Evolutionary conservation across 139 green algal species (phyloP), one percentile per base, ranked within the genome.

Genomic region (Gonium pectorale): DNA sequence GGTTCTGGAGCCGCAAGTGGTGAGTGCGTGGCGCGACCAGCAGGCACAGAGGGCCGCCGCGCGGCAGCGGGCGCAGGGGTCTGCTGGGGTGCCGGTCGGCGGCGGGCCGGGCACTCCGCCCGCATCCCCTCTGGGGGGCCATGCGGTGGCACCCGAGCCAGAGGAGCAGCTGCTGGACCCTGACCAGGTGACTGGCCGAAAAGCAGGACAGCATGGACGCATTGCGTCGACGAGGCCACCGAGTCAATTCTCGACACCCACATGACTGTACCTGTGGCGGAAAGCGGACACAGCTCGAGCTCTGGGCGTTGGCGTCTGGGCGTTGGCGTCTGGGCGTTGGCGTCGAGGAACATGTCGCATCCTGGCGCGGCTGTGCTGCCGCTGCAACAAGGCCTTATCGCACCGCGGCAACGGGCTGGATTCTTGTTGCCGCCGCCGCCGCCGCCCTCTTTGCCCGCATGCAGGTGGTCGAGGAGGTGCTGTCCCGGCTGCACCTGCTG

Each of bases 401-500:
- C n/a, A n/a, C n/a, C n/a, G n/a, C n/a, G n/a, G n/a, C n/a, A n/a
- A n/a, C n/a, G n/a, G n/a, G n/a, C n/a, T n/a, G n/a, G n/a, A 33
- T n/a, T n/a, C 56, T 33, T 64, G 15, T 64, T n/a, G n/a, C 19
- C 56, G 15, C 56, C 17, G 24, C 17, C 24, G 19, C 19, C 24
- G 56, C 24, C 24, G 5, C 56, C 21, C 21, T n/a, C 56, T 21
- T n/a, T 9, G 21, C 56, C n/a, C 56, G 15, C 56, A 26, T 64
- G 15, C 56, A 82, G 75, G 60, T 83, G 60, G 43, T 73, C 0
- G 62, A 63, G 5, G 60, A 59, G 62, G 60, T 70, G 62, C 31
- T 83, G n/a, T 83, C 77, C 5, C 59, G 77, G 33, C 77, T 83
- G n/a, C 77, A 83, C 41, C n/a, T 83, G 43, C 31, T 64, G 4